Evolutionary conservation across 1,284 basidiomycete species (phyloP).

Genomic region (Erythrobasidium hasegawianum): DNA sequence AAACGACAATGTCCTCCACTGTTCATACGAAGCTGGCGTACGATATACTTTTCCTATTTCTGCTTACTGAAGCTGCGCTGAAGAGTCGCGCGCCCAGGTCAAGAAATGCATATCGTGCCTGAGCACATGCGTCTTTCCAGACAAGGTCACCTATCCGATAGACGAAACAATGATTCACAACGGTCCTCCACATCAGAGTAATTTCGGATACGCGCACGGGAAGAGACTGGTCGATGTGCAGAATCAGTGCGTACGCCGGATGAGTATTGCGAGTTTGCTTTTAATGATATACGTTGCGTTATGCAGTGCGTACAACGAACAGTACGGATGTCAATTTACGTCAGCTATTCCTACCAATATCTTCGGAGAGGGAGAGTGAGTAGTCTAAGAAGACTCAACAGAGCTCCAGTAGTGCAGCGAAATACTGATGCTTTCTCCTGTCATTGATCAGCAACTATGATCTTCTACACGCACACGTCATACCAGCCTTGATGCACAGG

Average conservation of each 20-base stretch:
- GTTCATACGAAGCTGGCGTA: slow-evolving; percentile 57
- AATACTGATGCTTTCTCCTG: slow-evolving; percentile 38
- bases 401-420: slow-evolving; percentile 59
- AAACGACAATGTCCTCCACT: slow-evolving; percentile 81
- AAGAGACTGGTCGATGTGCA: slow-evolving; percentile 90
- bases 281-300: neutral
- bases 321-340: slow-evolving; percentile 84
- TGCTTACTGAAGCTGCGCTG: neutral
- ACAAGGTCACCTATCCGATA: slow-evolving; percentile 75
- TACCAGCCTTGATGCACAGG: slow-evolving; percentile 82
- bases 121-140: slow-evolving; percentile 83
- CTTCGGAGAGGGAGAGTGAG: slow-evolving; percentile 57
- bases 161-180: slow-evolving; percentile 81
- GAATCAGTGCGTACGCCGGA: slow-evolving; percentile 71
- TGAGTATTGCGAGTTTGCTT: too few species aligned
- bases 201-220: slow-evolving; percentile 87
- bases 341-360: slow-evolving; percentile 89
- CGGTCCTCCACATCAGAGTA: slow-evolving; percentile 80
- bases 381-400: neutral
- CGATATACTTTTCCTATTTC: neutral
- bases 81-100: slow-evolving; percentile 45
- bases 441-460: slow-evolving; percentile 54
- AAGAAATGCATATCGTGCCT: slow-evolving; percentile 77
- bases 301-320: slow-evolving; percentile 77
- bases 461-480: slow-evolving; percentile 81